Evolutionary conservation across 2,329 filamentous ascomycete genomes (phyloP), one percentile per base, ranked within the genome.

Genomic region (Fusarium sororula): DNA sequence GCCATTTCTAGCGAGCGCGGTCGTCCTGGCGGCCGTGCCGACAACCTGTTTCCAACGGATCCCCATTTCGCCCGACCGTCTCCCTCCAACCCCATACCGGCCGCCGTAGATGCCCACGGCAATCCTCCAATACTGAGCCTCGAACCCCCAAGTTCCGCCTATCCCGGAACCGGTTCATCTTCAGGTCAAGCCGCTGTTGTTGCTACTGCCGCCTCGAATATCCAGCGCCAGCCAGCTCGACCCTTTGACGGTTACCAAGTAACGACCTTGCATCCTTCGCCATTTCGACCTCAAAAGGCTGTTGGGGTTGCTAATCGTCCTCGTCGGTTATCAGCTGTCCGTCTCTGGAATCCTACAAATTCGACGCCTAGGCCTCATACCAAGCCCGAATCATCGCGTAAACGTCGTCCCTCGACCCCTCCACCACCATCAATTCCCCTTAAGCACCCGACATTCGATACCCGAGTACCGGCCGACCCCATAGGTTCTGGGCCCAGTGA

Each of bases 331-430:
- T 83, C 84, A 9, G 83, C 87, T 28, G 85, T 86, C 51, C 87
- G 88, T 41, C 87, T 90, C 73, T 90, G 89, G 89, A 90, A 90
- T 76, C 89, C 89, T 30, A 87, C 87, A 66, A 90, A 90, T 78
- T 90, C 88, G 32, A 90, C 88, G 6, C 88, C 88, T 50, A 84
- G 87, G 66, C 75, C 80, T 61, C 72, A 82, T 63, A 77, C 73
- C 30, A 64, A 66, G 28, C 67, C 67, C 28, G 66, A 60, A 37
- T 50, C 66, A 10, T 70, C 66, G 53, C 78, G 84, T 63, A 83
- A 79, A 68, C 85, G 88, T 63, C 87, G 87, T 32, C 84, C 84
- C 22, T 90, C 88, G 20, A 87, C 87, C 22, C 88, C 89, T 22
- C 86, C 86, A 11, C 87, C 86, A 42, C 88, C 88, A 17, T 75